These are phyloP conservation scores for Saccharum officinarum DNA, from an alignment of 176 grass and related monocot species.

Conservation along the genomic window DNA sequence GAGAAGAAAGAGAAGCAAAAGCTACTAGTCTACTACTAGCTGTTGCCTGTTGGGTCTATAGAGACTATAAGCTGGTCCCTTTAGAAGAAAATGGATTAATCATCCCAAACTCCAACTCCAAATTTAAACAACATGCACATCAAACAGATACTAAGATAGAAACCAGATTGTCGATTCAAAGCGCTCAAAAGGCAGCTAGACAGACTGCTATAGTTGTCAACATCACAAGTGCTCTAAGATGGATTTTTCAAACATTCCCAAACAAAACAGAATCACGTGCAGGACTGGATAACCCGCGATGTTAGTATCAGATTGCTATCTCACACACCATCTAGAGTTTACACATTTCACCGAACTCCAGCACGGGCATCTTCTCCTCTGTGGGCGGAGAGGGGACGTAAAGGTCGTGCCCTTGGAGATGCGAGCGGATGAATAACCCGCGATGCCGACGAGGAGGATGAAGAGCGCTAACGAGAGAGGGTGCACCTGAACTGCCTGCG, in stretches of 20 bases:
- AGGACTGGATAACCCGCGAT: background rate
- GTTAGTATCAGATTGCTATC: background rate
- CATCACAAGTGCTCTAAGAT: background rate
- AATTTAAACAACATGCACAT: background rate
- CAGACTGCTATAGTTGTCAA: background rate
- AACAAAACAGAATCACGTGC: background rate
- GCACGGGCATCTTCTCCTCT: background rate
- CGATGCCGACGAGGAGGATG: background rate
- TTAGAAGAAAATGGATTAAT: background rate
- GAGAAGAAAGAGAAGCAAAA: background rate
- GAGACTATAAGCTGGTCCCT: background rate
- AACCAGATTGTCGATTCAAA: background rate
- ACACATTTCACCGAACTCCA: background rate
- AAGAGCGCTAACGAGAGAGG: background rate
- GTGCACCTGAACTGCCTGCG: background rate
- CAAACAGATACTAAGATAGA: background rate
- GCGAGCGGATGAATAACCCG: background rate
- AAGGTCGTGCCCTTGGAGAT: background rate
- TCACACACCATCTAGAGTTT: background rate
- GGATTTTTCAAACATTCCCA: background rate
- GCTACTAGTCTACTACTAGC: background rate
- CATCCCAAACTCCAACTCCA: background rate
- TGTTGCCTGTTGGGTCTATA: background rate
- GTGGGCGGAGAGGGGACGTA: background rate
- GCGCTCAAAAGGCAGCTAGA: background rate